Conservation (phyloP, 495 filamentous ascomycete genomes). For the Hamigera avellanea region DNA sequence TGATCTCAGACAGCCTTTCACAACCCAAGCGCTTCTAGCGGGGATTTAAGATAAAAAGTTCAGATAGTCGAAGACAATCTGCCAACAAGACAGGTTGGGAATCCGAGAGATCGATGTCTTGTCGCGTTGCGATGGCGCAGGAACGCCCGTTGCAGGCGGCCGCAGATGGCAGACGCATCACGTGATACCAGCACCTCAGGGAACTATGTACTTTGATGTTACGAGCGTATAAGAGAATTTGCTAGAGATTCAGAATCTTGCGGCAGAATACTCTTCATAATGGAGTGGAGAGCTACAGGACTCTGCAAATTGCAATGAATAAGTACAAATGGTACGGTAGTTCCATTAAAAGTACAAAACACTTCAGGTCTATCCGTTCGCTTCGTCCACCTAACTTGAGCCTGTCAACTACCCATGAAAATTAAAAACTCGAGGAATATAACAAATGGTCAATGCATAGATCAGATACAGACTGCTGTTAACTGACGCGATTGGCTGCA, state of each 20-base stretch:
- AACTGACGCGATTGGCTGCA: not conserved
- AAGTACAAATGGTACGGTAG: too few species aligned
- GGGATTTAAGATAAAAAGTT: too few species aligned
- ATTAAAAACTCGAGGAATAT: conserved; percentile 1
- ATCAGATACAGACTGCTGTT: not conserved
- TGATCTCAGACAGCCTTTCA: not conserved
- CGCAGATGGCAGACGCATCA: conserved; percentile 2
- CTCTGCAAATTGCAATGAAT: too few species aligned
- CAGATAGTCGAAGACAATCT: too few species aligned
- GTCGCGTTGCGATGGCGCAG: conserved; percentile 7
- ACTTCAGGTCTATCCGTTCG: conserved; percentile 9
- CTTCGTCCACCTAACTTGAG: not conserved
- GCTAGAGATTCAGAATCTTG: too few species aligned
- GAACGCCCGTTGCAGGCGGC: not conserved
- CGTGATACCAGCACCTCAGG: conserved; percentile 6
- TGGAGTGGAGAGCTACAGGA: not conserved
- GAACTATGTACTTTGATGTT: too few species aligned
- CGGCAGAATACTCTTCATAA: too few species aligned
- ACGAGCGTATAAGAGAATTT: too few species aligned
- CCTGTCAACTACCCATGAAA: conserved; percentile 3
- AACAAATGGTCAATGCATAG: not conserved
- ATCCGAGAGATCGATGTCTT: too few species aligned
- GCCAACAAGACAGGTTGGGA: too few species aligned
- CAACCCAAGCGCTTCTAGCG: too few species aligned
- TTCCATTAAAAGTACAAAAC: conserved; percentile 15